Percentiles rank a stretch among this genome's conserved stretches.
Evolutionary conservation across 2,329 filamentous ascomycete genomes (phyloP).

Genomic region (Lojkania enalia): DNA sequence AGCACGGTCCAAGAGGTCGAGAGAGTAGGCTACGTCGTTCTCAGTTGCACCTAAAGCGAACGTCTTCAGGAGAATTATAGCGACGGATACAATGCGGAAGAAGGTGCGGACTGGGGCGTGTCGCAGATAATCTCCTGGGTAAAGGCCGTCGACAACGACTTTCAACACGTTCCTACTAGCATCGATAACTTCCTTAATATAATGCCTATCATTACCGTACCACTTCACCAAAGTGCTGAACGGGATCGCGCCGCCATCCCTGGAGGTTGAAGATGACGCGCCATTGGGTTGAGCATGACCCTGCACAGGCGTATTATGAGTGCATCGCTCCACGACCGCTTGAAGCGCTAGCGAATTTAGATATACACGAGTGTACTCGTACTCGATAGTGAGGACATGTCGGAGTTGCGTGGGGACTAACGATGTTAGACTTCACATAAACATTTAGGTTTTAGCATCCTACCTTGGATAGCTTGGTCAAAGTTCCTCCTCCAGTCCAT

Average conservation of each 20-base stretch:
- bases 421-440: constrained; percentile 23
- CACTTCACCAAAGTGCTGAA: constrained; percentile 51
- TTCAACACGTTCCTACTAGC: constrained; percentile 76
- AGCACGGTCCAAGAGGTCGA: constrained; percentile 73
- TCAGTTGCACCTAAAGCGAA: constrained; percentile 80
- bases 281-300: constrained; percentile 37
- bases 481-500: constrained; percentile 80
- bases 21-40: constrained; percentile 74
- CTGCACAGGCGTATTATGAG: constrained; percentile 64
- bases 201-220: constrained; percentile 63
- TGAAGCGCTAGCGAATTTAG: constrained; percentile 93
- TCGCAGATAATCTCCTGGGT: constrained; percentile 75
- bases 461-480: constrained; percentile 66
- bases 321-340: constrained; percentile 91
- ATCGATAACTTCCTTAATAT: constrained; percentile 72
- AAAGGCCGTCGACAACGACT: constrained; percentile 75
- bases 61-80: constrained; percentile 82
- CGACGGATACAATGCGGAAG: constrained; percentile 82
- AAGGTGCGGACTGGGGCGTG: constrained; percentile 83
- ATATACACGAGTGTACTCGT: constrained; percentile 92
- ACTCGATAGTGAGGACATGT: constrained; percentile 89
- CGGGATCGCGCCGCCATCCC: constrained; percentile 49
- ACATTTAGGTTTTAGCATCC: constrained; percentile 1
- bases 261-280: constrained; percentile 24
- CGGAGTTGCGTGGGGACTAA: constrained; percentile 61